Percentiles rank a stretch among this genome's conserved stretches.
These are phyloP conservation scores for Penicillium daleae DNA, from an alignment of 495 filamentous ascomycete species.

Conservation along the genomic window DNA sequence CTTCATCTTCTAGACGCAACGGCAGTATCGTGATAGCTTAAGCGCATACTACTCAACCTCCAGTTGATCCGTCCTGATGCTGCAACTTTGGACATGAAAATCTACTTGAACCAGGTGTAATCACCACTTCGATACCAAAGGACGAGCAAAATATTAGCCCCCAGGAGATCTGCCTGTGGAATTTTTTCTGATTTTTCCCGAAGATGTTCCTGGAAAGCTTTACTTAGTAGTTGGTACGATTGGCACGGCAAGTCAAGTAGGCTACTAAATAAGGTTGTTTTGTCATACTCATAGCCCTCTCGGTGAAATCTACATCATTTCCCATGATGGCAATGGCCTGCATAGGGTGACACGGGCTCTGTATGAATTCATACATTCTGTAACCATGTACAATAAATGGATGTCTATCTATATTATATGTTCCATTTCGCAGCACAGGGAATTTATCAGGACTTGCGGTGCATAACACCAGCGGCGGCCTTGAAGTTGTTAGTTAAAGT, in stretches of 20 bases:
- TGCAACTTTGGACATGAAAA: no score
- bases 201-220: background rate
- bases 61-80: no score
- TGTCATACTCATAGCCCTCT: background rate
- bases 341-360: conserved; percentile 4
- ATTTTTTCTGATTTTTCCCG: background rate
- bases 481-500: conserved; percentile 10
- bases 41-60: no score
- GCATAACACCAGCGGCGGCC: conserved; percentile 32
- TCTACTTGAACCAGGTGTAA: no score
- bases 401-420: conserved; percentile 16
- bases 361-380: conserved; percentile 10
- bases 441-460: conserved; percentile 29
- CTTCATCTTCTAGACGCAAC: background rate
- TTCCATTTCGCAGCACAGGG: background rate
- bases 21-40: no score
- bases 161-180: no score
- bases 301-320: background rate
- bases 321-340: conserved; percentile 4
- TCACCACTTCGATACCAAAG: no score
- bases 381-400: conserved; percentile 14
- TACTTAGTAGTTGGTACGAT: background rate
- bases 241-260: background rate
- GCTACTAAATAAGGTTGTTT: background rate
- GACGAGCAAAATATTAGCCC: no score